Percentiles rank a stretch among this genome's conserved stretches.
Conservation (phyloP, 2,329 filamentous ascomycete species). For the Cordyceps farinosa region DNA sequence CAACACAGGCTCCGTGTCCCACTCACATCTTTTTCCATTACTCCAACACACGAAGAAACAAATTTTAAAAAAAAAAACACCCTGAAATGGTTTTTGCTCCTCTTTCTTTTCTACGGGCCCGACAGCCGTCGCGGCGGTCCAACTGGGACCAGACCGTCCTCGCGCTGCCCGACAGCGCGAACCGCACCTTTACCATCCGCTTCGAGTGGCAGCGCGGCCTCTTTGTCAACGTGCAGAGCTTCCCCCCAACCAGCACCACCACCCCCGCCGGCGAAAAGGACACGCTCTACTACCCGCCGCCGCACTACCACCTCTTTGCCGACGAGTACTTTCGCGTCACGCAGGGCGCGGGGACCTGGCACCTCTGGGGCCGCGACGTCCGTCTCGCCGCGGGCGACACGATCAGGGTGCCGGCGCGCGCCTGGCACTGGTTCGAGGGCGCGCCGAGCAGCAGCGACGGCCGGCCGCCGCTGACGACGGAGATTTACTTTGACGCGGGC, state of each 20-base stretch:
- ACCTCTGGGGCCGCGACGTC: conserved; percentile 18
- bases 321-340: conserved; percentile 24
- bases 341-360: conserved; percentile 20
- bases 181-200: conserved; percentile 1
- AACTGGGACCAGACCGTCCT: conserved; percentile 8
- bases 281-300: conserved; percentile 21
- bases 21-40: too few relatives aligned
- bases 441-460: conserved; percentile 2
- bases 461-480: conserved; percentile 11
- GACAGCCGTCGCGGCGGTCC: neutral
- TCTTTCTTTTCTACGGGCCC: conserved; percentile 10
- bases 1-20: too few relatives aligned
- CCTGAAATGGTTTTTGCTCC: conserved; percentile 1
- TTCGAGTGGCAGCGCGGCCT: neutral
- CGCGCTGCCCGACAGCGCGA: neutral
- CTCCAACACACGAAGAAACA: too few relatives aligned
- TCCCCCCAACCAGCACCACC: neutral
- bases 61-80: too few relatives aligned
- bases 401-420: conserved; percentile 10
- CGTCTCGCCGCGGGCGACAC: conserved; percentile 9
- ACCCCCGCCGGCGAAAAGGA: neutral
- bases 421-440: conserved; percentile 22
- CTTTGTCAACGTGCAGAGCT: conserved; percentile 12
- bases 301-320: conserved; percentile 24
- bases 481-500: conserved; percentile 19